Percentiles rank a stretch among this genome's conserved stretches.
Evolutionary conservation across 495 filamentous ascomycete species (phyloP).

Genomic region (Penicillium desertorum): DNA sequence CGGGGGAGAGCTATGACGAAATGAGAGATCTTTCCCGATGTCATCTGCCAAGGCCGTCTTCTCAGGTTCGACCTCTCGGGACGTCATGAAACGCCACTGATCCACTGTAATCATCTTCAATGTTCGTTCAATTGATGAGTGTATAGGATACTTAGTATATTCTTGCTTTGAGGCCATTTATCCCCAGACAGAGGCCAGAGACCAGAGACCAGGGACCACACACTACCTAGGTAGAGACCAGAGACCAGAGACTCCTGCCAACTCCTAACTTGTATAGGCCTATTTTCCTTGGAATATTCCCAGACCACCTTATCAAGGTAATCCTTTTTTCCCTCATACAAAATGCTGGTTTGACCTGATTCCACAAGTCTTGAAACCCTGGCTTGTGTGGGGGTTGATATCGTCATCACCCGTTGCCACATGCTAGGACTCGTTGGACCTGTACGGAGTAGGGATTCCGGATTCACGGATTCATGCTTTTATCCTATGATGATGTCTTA

Average conservation of each 20-base stretch:
- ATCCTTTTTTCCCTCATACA: background rate
- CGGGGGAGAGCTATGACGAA: constrained; percentile 54
- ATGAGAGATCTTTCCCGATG: constrained; percentile 26
- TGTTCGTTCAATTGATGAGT: background rate
- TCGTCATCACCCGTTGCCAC: constrained; percentile 21
- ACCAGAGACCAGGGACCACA: too few species aligned
- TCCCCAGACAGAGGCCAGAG: background rate
- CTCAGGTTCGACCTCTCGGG: constrained; percentile 5
- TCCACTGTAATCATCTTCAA: constrained; percentile 3
- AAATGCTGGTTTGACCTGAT: constrained; percentile 5
- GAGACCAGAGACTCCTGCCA: background rate
- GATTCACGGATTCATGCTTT: background rate
- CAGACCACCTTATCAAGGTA: constrained; percentile 1
- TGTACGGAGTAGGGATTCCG: background rate
- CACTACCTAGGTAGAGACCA: too few species aligned
- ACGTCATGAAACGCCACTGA: constrained; percentile 24
- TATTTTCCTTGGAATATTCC: background rate
- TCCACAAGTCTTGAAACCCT: background rate
- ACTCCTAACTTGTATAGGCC: background rate
- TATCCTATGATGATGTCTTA: background rate
- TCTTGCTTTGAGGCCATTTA: background rate
- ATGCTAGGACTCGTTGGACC: constrained; percentile 8
- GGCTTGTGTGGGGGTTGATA: constrained; percentile 14
- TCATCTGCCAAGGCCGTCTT: constrained; percentile 22
- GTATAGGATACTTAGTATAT: background rate